Base-by-base conservation (phyloP, 2,329 filamentous ascomycete species). In the Pyricularia sp. region DNA sequence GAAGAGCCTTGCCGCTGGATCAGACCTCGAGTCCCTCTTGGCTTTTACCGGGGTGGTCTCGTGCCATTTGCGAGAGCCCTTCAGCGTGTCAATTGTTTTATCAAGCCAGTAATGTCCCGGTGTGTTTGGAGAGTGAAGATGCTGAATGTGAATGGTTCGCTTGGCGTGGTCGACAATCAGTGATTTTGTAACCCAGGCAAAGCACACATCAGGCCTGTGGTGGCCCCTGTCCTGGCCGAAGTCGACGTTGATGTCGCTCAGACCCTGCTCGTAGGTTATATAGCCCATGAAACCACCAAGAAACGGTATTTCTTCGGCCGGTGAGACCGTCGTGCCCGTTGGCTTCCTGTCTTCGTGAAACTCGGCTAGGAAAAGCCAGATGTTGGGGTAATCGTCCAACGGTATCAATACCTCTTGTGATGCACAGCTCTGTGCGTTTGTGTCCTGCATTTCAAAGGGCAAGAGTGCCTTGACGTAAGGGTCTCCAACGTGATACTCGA, bases 211-310 rank as follows among this genome's bases (percentile, higher is more conserved):
- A 0, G 92, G 89, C 12, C 86, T 81, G 55, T 78, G 73, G 69
- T 84, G 79, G 2, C 75, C 75, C 12, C 77, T 73, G 3, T 75
- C 72, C n/a, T 73, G 72, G 1, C 78, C 72, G 59, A 68, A 64
- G 4, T 33, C 59, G 26, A 90, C 80, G 66, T 81, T 78, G 68
- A 88, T 88, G 23, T 84, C 87, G 72, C 84, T 81, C 0, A 96
- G 80, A 0, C 92, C 92, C 76, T 93, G 87, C 77, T 97, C 93
- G 70, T 97, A 97, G 0, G 92, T 93, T 67, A 93, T 85, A 74
- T 90, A 96, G 0, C 93, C 93, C 79, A 97, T 87, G 70, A 97
- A 89, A 0, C 93, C 93, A 67, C 92, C 93, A 78, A 92, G 88
- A 76, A 97, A 97, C 0, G 91, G 86, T 0, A 79, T 79, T 50